Conservation (phyloP, 2,329 filamentous ascomycete genomes). For the Penicillium paneum region DNA sequence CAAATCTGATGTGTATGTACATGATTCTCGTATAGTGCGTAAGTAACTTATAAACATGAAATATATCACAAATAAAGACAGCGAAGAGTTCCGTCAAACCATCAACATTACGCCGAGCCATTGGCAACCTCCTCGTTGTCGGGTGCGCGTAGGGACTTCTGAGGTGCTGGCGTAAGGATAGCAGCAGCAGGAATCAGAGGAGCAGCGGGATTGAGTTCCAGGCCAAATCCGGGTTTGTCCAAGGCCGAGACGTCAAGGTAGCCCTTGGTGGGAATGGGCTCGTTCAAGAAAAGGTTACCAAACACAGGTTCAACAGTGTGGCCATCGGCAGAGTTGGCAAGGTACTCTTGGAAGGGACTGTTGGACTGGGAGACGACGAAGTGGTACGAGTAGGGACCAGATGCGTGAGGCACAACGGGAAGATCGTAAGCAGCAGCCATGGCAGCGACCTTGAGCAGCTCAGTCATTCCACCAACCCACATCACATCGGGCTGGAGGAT, state of each 20-base stretch:
- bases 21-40: slow-evolving; percentile 11
- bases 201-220: slow-evolving; percentile 78
- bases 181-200: slow-evolving; percentile 73
- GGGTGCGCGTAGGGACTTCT: slow-evolving; percentile 43
- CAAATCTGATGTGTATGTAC: slow-evolving; percentile 14
- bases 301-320: slow-evolving; percentile 89
- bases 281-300: slow-evolving; percentile 83
- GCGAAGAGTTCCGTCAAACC: slow-evolving; percentile 1
- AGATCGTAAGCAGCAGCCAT: slow-evolving; percentile 92
- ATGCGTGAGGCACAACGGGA: slow-evolving; percentile 91
- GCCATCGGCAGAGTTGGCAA: slow-evolving; percentile 88
- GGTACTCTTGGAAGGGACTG: slow-evolving; percentile 91
- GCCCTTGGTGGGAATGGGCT: slow-evolving; percentile 81
- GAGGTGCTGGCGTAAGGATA: slow-evolving; percentile 65
- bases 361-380: slow-evolving; percentile 93
- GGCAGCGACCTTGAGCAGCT: slow-evolving; percentile 82
- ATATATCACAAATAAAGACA: slow-evolving; percentile 1
- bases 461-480: slow-evolving; percentile 93
- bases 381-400: slow-evolving; percentile 91
- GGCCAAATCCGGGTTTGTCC: slow-evolving; percentile 85
- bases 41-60: slow-evolving; percentile 7
- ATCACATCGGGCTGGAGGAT: slow-evolving; percentile 96
- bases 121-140: slow-evolving; percentile 26
- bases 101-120: slow-evolving; percentile 10
- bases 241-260: slow-evolving; percentile 75